phyloP scores from a whole-genome alignment of 805 yeast genomes.

The Yamadazyma laniorum region DNA sequence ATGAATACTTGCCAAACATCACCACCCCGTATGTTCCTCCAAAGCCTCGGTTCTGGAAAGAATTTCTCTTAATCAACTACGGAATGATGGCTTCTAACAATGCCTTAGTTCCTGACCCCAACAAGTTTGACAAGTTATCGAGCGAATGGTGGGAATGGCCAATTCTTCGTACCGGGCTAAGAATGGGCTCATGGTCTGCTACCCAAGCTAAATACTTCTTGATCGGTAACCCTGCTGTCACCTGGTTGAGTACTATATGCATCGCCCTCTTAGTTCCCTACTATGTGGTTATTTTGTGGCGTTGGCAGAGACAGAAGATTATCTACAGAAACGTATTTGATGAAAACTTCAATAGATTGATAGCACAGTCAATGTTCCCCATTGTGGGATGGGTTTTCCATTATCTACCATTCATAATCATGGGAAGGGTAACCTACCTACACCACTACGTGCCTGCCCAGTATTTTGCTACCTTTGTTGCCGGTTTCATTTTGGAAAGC shows the following conservation, averaged over 20 bases:
- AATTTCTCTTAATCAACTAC: constrained; percentile 69
- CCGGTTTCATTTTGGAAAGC: constrained; percentile 57
- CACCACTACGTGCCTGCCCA: constrained; percentile 47
- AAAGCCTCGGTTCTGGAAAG: constrained; percentile 58
- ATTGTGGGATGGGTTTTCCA: constrained; percentile 41
- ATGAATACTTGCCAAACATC: constrained; percentile 43
- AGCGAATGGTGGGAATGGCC: constrained; percentile 91
- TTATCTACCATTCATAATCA: constrained; percentile 38
- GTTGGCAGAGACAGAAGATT: constrained; percentile 34
- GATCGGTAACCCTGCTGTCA: constrained; percentile 75
- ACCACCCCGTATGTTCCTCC: constrained; percentile 35
- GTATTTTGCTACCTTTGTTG: constrained; percentile 68
- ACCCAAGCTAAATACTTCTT: constrained; percentile 60
- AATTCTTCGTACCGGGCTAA: constrained; percentile 66
- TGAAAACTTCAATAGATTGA: constrained; percentile 24
- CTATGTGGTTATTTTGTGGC: constrained; percentile 17
- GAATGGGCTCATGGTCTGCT: constrained; percentile 72
- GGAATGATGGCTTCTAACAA: constrained; percentile 89
- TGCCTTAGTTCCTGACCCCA: constrained; percentile 75
- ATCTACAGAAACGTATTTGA: constrained; percentile 21
- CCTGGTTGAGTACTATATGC: constrained; percentile 49
- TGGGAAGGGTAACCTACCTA: constrained; percentile 44
- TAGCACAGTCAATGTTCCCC: constrained; percentile 35
- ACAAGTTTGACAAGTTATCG: constrained; percentile 68
- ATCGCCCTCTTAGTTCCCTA: constrained; percentile 22